Base-by-base conservation (phyloP, 345 rosid genomes). In the Populus nigra region DNA sequence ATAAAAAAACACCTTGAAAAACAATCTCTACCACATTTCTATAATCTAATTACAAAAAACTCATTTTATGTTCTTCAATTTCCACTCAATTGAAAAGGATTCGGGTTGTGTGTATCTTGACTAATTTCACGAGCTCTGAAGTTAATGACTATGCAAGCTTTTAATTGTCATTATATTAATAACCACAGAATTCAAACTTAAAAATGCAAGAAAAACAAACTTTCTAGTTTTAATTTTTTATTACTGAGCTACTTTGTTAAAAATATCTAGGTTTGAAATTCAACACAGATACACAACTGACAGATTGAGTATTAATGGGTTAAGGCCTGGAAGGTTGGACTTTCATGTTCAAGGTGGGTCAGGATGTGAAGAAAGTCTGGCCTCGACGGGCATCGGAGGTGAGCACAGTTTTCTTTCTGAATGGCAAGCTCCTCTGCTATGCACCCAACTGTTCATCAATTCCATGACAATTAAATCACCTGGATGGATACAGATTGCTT, bases 1-100 rank as follows among this genome's bases (percentile, higher is more conserved):
- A 4, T 31, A 33, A 33, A 33, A 33, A 4, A 33, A 33, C 5
- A 4, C 5, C 0, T 33, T 33, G 4, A 33, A 4, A 33, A 4
- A 4, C 0, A 33, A 33, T 0, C 5, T 33, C 0, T 2, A 31
- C 0, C 0, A 31, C 3, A 27, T 1, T 27, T 27, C 1, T 27
- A 27, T 27, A 27, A 27, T 27, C 27, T 27, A 27, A 27, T 27
- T 27, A 27, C 27, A 27, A 27, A 27, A 27, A 25, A 25, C 25
- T 25, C 25, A 25, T 25, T 25, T 25, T 25, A 25, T 25, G 25
- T 25, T 25, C 25, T 25, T 25, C 1, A 25, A 25, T 25, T 25
- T 25, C 25, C 25, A 25, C 25, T 25, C 25, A 25, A 25, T 25
- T 25, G 1, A 25, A 25, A 25, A 25, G 25, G 25, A 25, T 25